Conservation (phyloP, 2,329 filamentous ascomycete species). For the Magnaporthales sp. region DNA sequence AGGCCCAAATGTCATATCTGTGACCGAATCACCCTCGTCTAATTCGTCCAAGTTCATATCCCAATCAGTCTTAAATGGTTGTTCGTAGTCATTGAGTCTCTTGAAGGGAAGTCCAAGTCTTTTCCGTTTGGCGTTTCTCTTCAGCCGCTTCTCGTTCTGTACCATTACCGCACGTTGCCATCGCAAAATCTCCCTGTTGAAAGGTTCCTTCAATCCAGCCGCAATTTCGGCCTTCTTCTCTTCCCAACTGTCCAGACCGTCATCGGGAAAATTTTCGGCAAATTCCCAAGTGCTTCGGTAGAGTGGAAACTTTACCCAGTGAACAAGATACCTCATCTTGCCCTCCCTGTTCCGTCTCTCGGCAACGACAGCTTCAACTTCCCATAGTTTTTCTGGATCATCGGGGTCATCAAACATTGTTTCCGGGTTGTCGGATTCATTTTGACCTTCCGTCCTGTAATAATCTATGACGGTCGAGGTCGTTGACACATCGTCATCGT, state of each 20-base stretch:
- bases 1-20: neutral
- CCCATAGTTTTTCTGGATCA: constrained; percentile 37
- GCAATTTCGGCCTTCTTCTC: neutral
- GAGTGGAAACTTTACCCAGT: constrained; percentile 53
- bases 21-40: neutral
- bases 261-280: constrained; percentile 5
- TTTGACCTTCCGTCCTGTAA: constrained; percentile 45
- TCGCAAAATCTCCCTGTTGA: neutral
- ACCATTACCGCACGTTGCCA: neutral
- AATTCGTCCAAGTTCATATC: neutral
- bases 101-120: constrained; percentile 25
- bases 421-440: constrained; percentile 26
- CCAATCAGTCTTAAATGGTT: neutral
- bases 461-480: constrained; percentile 37
- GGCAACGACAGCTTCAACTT: constrained; percentile 44
- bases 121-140: constrained; percentile 34
- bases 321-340: constrained; percentile 45
- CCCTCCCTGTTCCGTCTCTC: constrained; percentile 27
- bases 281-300: constrained; percentile 51
- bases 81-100: constrained; percentile 6
- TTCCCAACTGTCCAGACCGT: neutral
- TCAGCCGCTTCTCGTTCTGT: neutral
- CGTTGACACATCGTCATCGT: constrained; percentile 45
- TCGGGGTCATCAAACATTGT: neutral
- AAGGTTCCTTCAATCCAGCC: neutral